Base-by-base conservation (phyloP, 2,329 filamentous ascomycete genomes). In the Stachybotrys elegans region DNA sequence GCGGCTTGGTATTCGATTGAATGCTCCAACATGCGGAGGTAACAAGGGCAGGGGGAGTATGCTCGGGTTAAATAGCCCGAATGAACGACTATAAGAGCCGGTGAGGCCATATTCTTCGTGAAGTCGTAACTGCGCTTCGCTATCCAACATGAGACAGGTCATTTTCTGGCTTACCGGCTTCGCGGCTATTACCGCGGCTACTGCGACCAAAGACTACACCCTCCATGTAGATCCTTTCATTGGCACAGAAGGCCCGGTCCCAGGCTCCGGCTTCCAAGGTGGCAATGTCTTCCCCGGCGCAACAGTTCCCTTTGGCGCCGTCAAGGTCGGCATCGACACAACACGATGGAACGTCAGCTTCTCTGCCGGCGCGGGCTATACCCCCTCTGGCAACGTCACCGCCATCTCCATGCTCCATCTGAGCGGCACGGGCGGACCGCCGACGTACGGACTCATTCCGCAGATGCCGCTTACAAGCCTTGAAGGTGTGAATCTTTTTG, bases 381-480 rank as follows among this genome's bases (percentile, higher is more conserved):
- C 62, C 0, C 59, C 66, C 1, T 51, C 61, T 36, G 71, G 71
- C 3, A 65, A 69, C 14, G 70, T 76, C 40, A 73, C 71, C 0
- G 73, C 64, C 3, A 70, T 76, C 49, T 72, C 69, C 17, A 70
- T 77, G 69, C 68, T 78, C 59, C 75, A 79, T 45, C 75, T 76
- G 48, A 71, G 68, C 43, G 76, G 76, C 1, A 82, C 76, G 0
- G 79, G 78, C 13, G 79, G 79, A 1, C 71, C 71, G 9, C 75
- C 78, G 0, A 81, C 78, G 45, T 82, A 81, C 45, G 78, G 78
- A 1, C 65, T 79, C 5, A 68, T 76, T 27, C 63, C 71, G 1
- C 73, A 75, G 47, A 65, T 76, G 56, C 73, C 71, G 0, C 57
- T 76, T 8, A 61, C 58, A 3, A 60, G 50, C 2, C 48, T 73